phyloP scores from a whole-genome alignment of 345 rosid species.

The Eucalyptus pauciflora region DNA sequence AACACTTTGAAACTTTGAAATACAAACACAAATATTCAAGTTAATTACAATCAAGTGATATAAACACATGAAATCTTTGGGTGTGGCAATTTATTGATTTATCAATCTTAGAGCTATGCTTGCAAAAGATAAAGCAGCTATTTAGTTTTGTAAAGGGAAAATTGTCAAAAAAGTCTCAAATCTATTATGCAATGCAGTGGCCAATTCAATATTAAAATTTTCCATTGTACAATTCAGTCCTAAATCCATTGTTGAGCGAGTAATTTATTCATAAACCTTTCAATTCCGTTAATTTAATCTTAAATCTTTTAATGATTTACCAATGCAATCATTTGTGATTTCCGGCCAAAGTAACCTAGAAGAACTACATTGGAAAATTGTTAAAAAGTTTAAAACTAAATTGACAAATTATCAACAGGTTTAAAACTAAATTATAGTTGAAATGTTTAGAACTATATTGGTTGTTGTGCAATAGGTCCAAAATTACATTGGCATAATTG shows the following conservation, averaged over 20 bases:
- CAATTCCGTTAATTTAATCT: too few relatives aligned
- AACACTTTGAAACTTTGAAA: not conserved
- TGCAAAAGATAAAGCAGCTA: not conserved
- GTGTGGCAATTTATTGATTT: not conserved
- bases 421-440: too few relatives aligned
- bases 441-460: not conserved
- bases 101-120: not conserved
- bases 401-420: too few relatives aligned
- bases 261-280: too few relatives aligned
- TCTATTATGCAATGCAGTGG: accelerated
- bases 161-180: too few relatives aligned
- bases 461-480: accelerated
- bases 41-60: not conserved
- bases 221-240: not conserved
- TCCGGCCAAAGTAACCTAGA: accelerated
- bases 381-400: too few relatives aligned
- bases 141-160: not conserved
- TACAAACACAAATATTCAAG: not conserved
- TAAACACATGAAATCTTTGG: not conserved
- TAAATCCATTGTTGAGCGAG: accelerated
- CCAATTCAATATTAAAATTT: accelerated
- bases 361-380: accelerated
- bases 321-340: too few relatives aligned
- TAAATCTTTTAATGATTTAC: not conserved
- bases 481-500: accelerated